phyloP scores from a whole-genome alignment of 2,329 filamentous ascomycete species.

The Endoconidiophora laricicola region DNA sequence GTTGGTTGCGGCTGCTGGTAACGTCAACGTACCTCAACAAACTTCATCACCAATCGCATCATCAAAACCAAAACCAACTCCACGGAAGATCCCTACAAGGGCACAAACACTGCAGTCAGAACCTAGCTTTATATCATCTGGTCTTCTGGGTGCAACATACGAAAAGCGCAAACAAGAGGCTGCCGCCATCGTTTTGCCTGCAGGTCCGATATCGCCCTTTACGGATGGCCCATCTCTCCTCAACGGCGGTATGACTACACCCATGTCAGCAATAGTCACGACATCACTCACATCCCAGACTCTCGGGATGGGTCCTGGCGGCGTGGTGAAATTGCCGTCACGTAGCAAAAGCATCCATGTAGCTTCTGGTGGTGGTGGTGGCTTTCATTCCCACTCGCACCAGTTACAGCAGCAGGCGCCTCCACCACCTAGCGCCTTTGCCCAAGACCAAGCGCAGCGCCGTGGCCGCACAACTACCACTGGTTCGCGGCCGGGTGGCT shows the following conservation, averaged over 20 bases:
- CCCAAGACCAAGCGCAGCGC: constrained; percentile 6
- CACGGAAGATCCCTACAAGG: constrained; percentile 1
- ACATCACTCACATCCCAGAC: not conserved
- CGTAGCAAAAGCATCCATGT: constrained; percentile 7
- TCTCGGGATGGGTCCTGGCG: not conserved
- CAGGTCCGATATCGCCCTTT: constrained; percentile 25
- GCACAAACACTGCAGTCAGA: constrained; percentile 14
- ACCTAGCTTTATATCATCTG: constrained; percentile 31
- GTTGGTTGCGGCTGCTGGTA: constrained; percentile 4
- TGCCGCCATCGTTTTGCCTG: constrained; percentile 11
- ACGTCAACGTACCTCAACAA: constrained; percentile 2
- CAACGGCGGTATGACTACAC: constrained; percentile 22
- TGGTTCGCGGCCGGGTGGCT: constrained; percentile 1
- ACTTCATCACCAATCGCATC: not conserved
- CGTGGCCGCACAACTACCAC: constrained; percentile 7
- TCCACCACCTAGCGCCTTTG: constrained; percentile 8
- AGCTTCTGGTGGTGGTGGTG: not conserved
- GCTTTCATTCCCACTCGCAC: constrained; percentile 11
- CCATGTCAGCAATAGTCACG: not conserved
- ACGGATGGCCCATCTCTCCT: constrained; percentile 40
- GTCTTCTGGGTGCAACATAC: constrained; percentile 34
- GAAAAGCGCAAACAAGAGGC: constrained; percentile 28
- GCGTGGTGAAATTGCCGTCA: not conserved
- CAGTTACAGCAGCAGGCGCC: not conserved
- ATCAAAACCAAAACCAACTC: not conserved